phyloP scores from a whole-genome alignment of 768 basidiomycete species.

The Leucocoprinus leucothites region DNA sequence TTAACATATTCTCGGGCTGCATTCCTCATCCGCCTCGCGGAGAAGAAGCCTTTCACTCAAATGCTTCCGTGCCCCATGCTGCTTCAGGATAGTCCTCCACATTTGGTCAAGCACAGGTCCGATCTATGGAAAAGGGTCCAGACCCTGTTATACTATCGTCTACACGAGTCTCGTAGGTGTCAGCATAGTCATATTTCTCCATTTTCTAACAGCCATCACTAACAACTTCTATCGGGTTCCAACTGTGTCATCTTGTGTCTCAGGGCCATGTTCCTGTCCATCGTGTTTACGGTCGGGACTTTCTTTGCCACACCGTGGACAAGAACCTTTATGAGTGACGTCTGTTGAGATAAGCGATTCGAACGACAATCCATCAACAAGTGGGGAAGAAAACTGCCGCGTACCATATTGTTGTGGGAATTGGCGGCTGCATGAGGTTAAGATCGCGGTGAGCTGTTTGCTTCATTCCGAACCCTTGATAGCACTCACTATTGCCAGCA shows the following conservation, averaged over 20 bases:
- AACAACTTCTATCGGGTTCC: neutral
- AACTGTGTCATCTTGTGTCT: neutral
- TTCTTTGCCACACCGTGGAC: neutral
- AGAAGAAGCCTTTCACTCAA: constrained; percentile 1
- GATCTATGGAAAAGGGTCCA: neutral
- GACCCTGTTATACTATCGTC: neutral
- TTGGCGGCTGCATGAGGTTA: constrained; percentile 26
- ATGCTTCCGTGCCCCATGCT: neutral
- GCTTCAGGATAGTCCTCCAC: neutral
- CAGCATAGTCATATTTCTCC: neutral
- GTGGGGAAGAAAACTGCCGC: constrained; percentile 25
- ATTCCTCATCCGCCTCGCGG: neutral
- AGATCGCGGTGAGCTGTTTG: constrained; percentile 18
- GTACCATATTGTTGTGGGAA: constrained; percentile 67
- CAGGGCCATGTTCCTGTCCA: neutral
- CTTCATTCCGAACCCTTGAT: too few relatives aligned
- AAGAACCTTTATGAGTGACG: constrained; percentile 4
- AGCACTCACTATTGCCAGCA: constrained; percentile 77
- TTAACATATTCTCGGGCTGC: neutral
- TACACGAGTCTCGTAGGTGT: neutral
- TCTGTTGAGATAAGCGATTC: constrained; percentile 1
- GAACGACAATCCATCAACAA: neutral
- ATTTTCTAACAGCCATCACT: neutral
- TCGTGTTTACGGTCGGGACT: neutral
- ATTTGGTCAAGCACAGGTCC: neutral